Percentiles rank a stretch among this genome's conserved stretches.
These are phyloP conservation scores for Kluyveromyces starmeri DNA, from an alignment of 805 yeast species.

Conservation along the genomic window DNA sequence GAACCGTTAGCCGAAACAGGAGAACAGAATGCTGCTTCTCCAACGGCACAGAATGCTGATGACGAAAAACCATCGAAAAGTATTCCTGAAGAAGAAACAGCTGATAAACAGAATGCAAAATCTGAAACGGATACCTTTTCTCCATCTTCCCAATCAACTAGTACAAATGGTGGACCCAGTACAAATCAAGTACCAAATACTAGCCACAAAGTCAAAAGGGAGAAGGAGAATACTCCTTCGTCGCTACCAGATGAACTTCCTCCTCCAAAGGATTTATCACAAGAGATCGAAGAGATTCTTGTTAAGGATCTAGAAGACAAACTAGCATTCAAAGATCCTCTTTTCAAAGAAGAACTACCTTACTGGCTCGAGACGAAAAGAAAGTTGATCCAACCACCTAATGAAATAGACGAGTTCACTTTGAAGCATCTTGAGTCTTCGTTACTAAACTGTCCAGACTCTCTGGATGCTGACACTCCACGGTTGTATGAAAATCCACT, in stretches of 20 bases:
- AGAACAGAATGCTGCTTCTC: conserved; percentile 9
- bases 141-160: conserved; percentile 1
- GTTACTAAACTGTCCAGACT: conserved; percentile 83
- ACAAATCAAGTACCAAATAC: not conserved
- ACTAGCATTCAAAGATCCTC: conserved; percentile 22
- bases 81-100: conserved; percentile 1
- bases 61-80: conserved; percentile 12
- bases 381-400: conserved; percentile 23
- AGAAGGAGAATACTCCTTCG: conserved; percentile 6
- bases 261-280: conserved; percentile 23
- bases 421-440: conserved; percentile 56
- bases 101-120: not conserved
- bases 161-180: conserved; percentile 7
- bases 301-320: conserved; percentile 18
- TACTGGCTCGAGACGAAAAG: conserved; percentile 25
- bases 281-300: conserved; percentile 22
- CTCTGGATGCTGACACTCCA: conserved; percentile 84
- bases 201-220: conserved; percentile 1
- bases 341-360: conserved; percentile 24
- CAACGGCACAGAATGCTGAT: conserved; percentile 12
- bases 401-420: conserved; percentile 23
- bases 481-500: conserved; percentile 52
- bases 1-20: not conserved
- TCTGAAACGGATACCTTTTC: conserved; percentile 1
- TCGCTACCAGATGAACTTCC: conserved; percentile 8